These are phyloP conservation scores for Russula virescens DNA, from an alignment of 768 basidiomycete genomes.

Conservation along the genomic window DNA sequence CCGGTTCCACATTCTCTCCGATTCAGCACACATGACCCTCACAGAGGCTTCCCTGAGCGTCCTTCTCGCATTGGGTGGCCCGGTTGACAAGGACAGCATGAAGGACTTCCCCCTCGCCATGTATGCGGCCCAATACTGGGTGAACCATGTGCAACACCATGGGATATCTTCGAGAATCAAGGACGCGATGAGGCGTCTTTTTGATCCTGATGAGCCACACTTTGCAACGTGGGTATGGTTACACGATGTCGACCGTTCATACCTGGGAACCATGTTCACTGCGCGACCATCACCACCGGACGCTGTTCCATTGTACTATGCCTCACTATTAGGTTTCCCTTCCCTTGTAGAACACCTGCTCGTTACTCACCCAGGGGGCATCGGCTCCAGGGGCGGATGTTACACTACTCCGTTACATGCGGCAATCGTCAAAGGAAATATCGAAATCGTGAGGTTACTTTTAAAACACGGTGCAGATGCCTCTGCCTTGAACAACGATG, in stretches of 20 bases:
- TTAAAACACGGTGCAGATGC: background rate
- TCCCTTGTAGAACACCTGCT: background rate
- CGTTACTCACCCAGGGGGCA: background rate
- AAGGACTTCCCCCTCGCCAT: background rate
- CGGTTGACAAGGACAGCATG: background rate
- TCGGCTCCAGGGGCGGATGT: background rate
- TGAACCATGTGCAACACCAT: background rate
- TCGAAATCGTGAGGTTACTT: background rate
- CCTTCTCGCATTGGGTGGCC: background rate
- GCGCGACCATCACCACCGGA: background rate
- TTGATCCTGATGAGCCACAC: background rate
- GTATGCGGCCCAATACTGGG: background rate
- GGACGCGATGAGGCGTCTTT: background rate
- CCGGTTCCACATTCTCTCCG: background rate
- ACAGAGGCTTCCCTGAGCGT: background rate
- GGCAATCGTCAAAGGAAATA: background rate
- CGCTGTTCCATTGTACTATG: background rate
- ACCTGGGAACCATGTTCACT: background rate
- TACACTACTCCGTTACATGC: background rate
- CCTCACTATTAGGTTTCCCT: background rate
- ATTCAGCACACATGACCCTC: background rate
- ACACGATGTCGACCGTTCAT: background rate
- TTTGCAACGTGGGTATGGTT: background rate
- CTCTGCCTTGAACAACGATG: background rate
- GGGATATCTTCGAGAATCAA: background rate